Evolutionary conservation across 192 early-diverging fungal species (phyloP), one percentile per base, ranked within the genome.

Genomic region (Podila epicladia): DNA sequence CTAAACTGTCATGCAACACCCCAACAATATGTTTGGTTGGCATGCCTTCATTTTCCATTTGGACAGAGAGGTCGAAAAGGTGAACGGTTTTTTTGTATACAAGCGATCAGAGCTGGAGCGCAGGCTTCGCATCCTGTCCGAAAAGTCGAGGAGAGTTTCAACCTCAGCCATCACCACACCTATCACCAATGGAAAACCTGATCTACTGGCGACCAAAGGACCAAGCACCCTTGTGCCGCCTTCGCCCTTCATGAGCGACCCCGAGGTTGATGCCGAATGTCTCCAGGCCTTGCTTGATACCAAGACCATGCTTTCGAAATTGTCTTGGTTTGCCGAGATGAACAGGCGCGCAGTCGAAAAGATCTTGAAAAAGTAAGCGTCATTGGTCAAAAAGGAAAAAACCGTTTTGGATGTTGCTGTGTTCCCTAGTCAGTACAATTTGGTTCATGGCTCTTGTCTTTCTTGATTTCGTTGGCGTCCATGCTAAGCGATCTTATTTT

Each of bases 31-130:
- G 41, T 17, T 50, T 38, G 24, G 55, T 17, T 65, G 19, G 78
- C 86, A 73, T 58, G 82, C 62, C 55, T 86, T 78, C 82, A 91
- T 95, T 65, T 96, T 91, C 71, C 86, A 87, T 48, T 83, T 96
- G 57, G 95, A 96, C 67, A 85, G 94, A 72, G 95, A 96, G 65
- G 72, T 96, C 7, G 94, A 96, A 72, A 95, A 95, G 83, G 90
- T 94, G 80, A 93, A 96, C 55, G 82, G 84, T 11, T 95, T 95
- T 69, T 95, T 94, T 66, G 70, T 91, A 22, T 91, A 94, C 71
- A 96, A 96, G 67, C 92, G 92, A 64, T 82, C 86, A 12, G 91
- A 95, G 61, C 82, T 94, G 35, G 92, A 93, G 65, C 84, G 92
- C 5, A 87, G 92, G 6, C 85, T 94, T 49, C 85, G 90, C 64